Evolutionary conservation across 1,284 basidiomycete species (phyloP).

Genomic region (Malassezia pachydermatis): DNA sequence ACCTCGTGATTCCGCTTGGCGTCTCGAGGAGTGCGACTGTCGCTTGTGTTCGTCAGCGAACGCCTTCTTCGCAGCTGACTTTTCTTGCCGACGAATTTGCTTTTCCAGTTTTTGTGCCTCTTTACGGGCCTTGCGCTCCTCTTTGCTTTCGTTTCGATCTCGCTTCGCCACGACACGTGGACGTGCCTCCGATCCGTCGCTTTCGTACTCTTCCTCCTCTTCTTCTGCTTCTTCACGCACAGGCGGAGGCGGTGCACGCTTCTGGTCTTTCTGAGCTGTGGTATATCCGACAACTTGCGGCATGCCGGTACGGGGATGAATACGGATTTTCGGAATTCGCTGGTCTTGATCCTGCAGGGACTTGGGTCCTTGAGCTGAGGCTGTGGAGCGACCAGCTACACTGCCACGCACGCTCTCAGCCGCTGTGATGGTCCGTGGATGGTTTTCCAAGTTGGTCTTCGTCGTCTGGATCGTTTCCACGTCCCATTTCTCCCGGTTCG

Average conservation of each 20-base stretch:
- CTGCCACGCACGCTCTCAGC: slow-evolving; percentile 22
- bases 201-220: neutral
- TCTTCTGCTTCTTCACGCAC: slow-evolving; percentile 1
- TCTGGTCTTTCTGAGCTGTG: slow-evolving; percentile 19
- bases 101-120: slow-evolving; percentile 63
- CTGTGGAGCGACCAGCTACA: neutral
- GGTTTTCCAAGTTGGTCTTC: slow-evolving; percentile 46
- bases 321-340: slow-evolving; percentile 30
- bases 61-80: slow-evolving; percentile 30
- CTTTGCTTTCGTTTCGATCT: slow-evolving; percentile 58
- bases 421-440: slow-evolving; percentile 37
- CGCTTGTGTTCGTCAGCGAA: slow-evolving; percentile 33
- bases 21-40: slow-evolving; percentile 27
- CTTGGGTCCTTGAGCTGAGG: neutral
- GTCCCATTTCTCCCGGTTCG: slow-evolving; percentile 43
- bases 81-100: slow-evolving; percentile 29
- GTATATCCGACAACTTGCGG: slow-evolving; percentile 37
- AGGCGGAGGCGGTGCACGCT: slow-evolving; percentile 6
- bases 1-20: slow-evolving; percentile 26
- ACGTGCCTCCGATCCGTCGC: neutral
- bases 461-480: slow-evolving; percentile 44
- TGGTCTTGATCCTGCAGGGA: slow-evolving; percentile 19
- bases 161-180: slow-evolving; percentile 18
- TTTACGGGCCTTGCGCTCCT: slow-evolving; percentile 80
- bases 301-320: slow-evolving; percentile 40